Conservation (phyloP, 2,329 filamentous ascomycete genomes). For the Cladosporium cucumerinum region DNA sequence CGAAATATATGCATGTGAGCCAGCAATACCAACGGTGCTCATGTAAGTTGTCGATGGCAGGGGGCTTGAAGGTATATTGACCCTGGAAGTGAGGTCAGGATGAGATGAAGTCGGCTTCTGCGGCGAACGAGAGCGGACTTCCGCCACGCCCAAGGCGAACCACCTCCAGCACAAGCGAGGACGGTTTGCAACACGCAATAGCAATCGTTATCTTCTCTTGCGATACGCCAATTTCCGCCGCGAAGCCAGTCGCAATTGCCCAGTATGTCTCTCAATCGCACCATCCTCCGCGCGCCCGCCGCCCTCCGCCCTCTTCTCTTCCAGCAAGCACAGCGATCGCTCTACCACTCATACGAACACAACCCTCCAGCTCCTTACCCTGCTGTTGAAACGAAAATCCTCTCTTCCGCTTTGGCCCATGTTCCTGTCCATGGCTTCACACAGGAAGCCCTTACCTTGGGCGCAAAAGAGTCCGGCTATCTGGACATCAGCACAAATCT, state of each 20-base stretch:
- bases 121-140: constrained; percentile 1
- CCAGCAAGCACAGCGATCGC: constrained; percentile 20
- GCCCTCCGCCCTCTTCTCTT: constrained; percentile 28
- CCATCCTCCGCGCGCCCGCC: constrained; percentile 26
- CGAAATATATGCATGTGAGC: background rate
- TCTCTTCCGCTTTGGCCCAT: constrained; percentile 74
- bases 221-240: background rate
- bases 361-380: constrained; percentile 62
- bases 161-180: background rate
- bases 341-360: constrained; percentile 74
- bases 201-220: background rate
- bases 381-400: constrained; percentile 68
- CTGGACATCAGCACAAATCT: constrained; percentile 81
- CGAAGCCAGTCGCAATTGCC: background rate
- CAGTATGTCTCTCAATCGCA: constrained; percentile 25
- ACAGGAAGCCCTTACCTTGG: constrained; percentile 65
- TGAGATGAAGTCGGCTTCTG: background rate
- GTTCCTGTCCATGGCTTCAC: constrained; percentile 84
- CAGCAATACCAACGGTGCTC: background rate
- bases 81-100: background rate
- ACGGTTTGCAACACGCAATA: background rate
- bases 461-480: constrained; percentile 80
- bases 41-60: background rate
- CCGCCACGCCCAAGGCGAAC: background rate
- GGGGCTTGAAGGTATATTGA: background rate